Base-by-base conservation (phyloP, 169 alveolate species). In the Neospora caninum region DNA sequence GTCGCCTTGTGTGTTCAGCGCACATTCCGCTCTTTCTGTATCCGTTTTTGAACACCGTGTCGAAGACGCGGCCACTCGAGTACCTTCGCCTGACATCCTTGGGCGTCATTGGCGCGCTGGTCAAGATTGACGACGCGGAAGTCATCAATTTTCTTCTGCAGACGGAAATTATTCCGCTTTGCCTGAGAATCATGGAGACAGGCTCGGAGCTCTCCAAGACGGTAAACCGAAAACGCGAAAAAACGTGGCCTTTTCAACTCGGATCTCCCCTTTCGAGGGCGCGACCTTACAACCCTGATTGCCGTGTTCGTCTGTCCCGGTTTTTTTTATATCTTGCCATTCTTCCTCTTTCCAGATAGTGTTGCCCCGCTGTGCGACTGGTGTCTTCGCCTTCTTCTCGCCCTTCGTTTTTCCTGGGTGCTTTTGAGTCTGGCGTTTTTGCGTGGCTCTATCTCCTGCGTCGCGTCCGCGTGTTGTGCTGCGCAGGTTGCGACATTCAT, bases 31-130 rank as follows among this genome's bases (percentile, higher is more conserved):
- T 99, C 22, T 99, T 98, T 95, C 97, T 99, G 43, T 99, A 98
- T 95, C 99, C 99, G 10, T 99, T 99, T 95, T 96, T 99, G 80
- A 99, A 99, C 93, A 98, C 99, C 45, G 98, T 87, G 18, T 97
- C 98, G 34, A 99, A 98, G 93, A 98, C 98, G 70, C 97, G 99
- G 93, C 99, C 99, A 2, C 98, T 98, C 95, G 99, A 99, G 97
- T 99, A 99, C 95, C 95, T 99, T 84, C 98, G 99, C 83, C 97
- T 99, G 82, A 99, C 99, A 0, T 98, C 99, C 25, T 96, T 99
- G 45, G 99, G 99, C 49, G 99, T 99, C 36, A 99, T 99, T 54
- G 99, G 99, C n/a, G 99, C 99, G 43, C 97, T 99, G 39, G 99
- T 99, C 29, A 99, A 99, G 97, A 99, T 99, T 39, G 99, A 99